phyloP scores from a whole-genome alignment of 805 yeast species.

The Wickerhamiella sergipiensis region DNA sequence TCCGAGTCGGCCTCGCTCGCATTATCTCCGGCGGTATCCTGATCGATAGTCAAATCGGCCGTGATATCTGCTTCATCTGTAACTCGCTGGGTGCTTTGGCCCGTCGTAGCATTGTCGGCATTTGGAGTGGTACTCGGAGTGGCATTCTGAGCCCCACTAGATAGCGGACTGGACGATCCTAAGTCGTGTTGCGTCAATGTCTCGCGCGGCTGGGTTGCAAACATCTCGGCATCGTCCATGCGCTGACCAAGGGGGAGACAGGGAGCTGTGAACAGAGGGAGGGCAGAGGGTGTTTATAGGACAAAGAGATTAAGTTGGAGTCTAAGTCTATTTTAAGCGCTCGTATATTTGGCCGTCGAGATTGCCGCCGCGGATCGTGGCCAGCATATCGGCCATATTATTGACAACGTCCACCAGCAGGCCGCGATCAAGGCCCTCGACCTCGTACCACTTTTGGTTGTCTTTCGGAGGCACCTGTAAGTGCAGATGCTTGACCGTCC shows the following conservation, averaged over 20 bases:
- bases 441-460: constrained; percentile 12
- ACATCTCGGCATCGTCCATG: neutral
- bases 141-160: too few relatives aligned
- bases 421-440: constrained; percentile 4
- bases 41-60: too few relatives aligned
- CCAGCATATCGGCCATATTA: constrained; percentile 17
- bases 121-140: too few relatives aligned
- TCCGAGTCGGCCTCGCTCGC: neutral
- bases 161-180: neutral
- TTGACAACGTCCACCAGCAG: constrained; percentile 12
- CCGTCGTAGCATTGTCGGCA: neutral
- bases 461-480: constrained; percentile 5
- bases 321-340: neutral
- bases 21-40: too few relatives aligned
- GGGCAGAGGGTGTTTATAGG: too few relatives aligned
- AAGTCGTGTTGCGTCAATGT: neutral
- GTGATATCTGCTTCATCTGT: too few relatives aligned
- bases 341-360: constrained; percentile 16
- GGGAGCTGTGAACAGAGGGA: too few relatives aligned
- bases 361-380: constrained; percentile 8
- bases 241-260: neutral
- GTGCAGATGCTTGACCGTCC: constrained; percentile 18
- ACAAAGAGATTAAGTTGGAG: too few relatives aligned
- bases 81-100: neutral
- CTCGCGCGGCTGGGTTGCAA: neutral